Evolutionary conservation across 2,329 filamentous ascomycete genomes (phyloP).

Genomic region (Aspergillus tamarii): DNA sequence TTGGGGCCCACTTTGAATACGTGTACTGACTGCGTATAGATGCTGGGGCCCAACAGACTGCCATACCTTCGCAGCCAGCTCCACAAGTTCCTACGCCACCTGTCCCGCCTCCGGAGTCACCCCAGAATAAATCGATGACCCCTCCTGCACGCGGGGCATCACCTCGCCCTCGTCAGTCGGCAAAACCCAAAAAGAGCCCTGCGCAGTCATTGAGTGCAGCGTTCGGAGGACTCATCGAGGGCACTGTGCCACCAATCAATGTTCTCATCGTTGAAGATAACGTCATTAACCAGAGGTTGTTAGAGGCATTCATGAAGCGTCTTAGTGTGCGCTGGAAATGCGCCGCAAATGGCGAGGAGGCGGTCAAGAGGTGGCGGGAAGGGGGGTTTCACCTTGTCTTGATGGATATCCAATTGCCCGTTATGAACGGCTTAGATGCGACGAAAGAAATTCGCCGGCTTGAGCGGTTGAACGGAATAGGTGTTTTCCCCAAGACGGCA

Average conservation of each 20-base stretch:
- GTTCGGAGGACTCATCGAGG: slow-evolving; percentile 71
- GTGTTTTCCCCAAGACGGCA: slow-evolving; percentile 77
- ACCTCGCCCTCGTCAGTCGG: slow-evolving; percentile 45
- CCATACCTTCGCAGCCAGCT: slow-evolving; percentile 30
- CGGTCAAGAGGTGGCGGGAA: slow-evolving; percentile 87
- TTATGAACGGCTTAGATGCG: slow-evolving; percentile 94
- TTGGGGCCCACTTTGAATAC: slow-evolving; percentile 1
- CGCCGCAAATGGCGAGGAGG: slow-evolving; percentile 93
- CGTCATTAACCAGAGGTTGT: slow-evolving; percentile 90
- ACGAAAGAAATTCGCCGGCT: slow-evolving; percentile 91
- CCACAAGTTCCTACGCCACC: slow-evolving; percentile 40
- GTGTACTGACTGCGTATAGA: slow-evolving; percentile 27
- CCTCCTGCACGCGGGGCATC: slow-evolving; percentile 49
- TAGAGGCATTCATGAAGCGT: slow-evolving; percentile 94
- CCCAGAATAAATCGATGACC: slow-evolving; percentile 39
- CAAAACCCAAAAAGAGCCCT: slow-evolving; percentile 39
- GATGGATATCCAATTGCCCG: slow-evolving; percentile 97
- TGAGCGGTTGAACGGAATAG: slow-evolving; percentile 88
- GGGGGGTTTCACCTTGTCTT: slow-evolving; percentile 95
- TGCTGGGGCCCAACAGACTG: slow-evolving; percentile 25
- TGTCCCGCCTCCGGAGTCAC: slow-evolving; percentile 39
- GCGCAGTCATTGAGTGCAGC: slow-evolving; percentile 35
- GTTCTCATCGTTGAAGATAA: slow-evolving; percentile 98
- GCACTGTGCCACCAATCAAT: slow-evolving; percentile 90
- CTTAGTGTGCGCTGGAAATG: slow-evolving; percentile 96